Conservation (phyloP, 106 monocot species). For the Dendrobium huoshanense region DNA sequence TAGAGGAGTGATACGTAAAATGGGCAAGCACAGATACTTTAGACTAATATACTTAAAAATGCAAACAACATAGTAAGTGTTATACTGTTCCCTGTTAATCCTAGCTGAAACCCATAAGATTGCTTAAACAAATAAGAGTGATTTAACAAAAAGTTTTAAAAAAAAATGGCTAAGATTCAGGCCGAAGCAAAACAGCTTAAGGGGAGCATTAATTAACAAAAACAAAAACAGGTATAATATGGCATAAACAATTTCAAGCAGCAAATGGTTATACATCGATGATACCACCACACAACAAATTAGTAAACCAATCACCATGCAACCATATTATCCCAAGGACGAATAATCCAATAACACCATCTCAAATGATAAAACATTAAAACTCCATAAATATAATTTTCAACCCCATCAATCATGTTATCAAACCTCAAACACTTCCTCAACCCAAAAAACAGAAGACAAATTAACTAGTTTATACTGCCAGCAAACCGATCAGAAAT, state of each 20-base stretch:
- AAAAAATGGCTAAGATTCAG: too few relatives aligned
- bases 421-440: neutral
- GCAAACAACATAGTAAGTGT: neutral
- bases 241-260: neutral
- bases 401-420: neutral
- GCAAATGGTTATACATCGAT: neutral
- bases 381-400: neutral
- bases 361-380: neutral
- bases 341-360: neutral
- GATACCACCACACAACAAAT: neutral
- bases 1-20: neutral
- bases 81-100: neutral
- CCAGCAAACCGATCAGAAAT: too few relatives aligned
- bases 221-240: neutral
- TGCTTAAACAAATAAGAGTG: neutral
- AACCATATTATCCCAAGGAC: neutral
- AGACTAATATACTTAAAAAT: neutral
- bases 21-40: neutral
- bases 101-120: neutral
- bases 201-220: neutral
- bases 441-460: neutral
- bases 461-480: neutral
- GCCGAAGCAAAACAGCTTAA: too few relatives aligned
- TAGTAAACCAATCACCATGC: neutral
- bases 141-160: too few relatives aligned